Percentiles rank a stretch among this genome's conserved stretches.
phyloP scores from a whole-genome alignment of 257 asterid species.

The Cruciata laevipes region DNA sequence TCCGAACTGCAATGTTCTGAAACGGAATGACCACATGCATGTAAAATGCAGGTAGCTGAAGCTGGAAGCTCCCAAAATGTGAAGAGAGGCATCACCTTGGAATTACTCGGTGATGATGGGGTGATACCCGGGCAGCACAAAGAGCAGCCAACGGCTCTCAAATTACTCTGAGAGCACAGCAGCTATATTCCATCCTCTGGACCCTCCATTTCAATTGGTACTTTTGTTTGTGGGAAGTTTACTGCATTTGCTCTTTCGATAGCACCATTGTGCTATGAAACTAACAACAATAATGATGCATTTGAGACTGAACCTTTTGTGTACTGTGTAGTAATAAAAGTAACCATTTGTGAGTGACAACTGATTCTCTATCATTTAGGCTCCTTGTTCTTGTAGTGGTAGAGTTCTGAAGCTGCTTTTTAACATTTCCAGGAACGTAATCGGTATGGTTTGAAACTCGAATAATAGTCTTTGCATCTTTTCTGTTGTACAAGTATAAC shows the following conservation, averaged over 20 bases:
- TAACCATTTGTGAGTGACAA: not conserved
- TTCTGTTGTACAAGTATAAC: too few relatives aligned
- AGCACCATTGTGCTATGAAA: not conserved
- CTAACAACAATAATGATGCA: not conserved
- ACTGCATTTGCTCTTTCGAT: not conserved
- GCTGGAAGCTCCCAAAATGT: not conserved
- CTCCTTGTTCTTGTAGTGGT: too few relatives aligned
- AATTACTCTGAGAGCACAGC: conserved; percentile 1
- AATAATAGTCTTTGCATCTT: too few relatives aligned
- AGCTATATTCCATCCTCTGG: not conserved
- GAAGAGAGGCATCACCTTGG: conserved; percentile 3
- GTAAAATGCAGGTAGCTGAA: conserved; percentile 6
- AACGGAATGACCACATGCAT: not conserved
- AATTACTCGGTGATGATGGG: not conserved
- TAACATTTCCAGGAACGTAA: too few relatives aligned
- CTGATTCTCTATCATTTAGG: not conserved
- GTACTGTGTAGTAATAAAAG: not conserved
- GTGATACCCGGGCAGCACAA: not conserved
- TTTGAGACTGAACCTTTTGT: not conserved
- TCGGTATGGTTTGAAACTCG: too few relatives aligned
- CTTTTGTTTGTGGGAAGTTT: not conserved
- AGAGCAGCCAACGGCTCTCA: conserved; percentile 3
- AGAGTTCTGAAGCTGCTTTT: too few relatives aligned
- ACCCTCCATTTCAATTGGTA: not conserved
- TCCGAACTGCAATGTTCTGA: not conserved